phyloP scores from a whole-genome alignment of 169 alveolate genomes.

The Cryptosporidium canis region DNA sequence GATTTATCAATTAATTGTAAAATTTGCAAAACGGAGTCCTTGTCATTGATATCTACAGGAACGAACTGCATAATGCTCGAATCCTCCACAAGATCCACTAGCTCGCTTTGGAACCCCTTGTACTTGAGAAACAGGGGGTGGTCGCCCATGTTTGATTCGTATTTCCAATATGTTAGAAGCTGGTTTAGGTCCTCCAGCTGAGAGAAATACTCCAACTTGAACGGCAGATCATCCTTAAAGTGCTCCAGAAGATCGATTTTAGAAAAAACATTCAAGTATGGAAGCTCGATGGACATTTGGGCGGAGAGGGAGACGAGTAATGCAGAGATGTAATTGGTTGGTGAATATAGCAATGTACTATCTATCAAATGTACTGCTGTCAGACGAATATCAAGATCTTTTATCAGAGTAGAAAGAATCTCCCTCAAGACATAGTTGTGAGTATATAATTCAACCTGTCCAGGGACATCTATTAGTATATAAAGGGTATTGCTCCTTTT shows the following conservation, averaged over 20 bases:
- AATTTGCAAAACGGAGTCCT: constrained; percentile 80
- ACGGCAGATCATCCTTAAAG: constrained; percentile 80
- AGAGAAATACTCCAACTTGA: constrained; percentile 39
- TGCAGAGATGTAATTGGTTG: constrained; percentile 89
- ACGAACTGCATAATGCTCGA: constrained; percentile 80
- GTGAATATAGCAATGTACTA: constrained; percentile 80
- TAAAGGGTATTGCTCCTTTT: constrained; percentile 81
- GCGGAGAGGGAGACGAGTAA: constrained; percentile 91
- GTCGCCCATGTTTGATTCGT: constrained; percentile 31
- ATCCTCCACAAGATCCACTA: constrained; percentile 81
- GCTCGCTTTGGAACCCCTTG: constrained; percentile 75
- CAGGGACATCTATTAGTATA: constrained; percentile 94
- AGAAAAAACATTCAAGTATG: constrained; percentile 91
- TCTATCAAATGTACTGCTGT: constrained; percentile 89
- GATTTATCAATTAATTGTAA: constrained; percentile 83
- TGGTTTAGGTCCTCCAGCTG: constrained; percentile 52
- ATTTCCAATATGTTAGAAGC: constrained; percentile 30
- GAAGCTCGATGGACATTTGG: constrained; percentile 93
- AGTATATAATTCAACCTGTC: constrained; percentile 95
- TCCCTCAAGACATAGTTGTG: constrained; percentile 90
- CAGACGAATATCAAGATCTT: constrained; percentile 78
- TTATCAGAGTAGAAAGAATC: constrained; percentile 81
- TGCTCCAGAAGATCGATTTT: constrained; percentile 87
- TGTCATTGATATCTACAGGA: constrained; percentile 86
- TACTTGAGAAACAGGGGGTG: constrained; percentile 75